Base-by-base conservation (phyloP, 805 yeast species). In the Suhomyces emberorum region DNA sequence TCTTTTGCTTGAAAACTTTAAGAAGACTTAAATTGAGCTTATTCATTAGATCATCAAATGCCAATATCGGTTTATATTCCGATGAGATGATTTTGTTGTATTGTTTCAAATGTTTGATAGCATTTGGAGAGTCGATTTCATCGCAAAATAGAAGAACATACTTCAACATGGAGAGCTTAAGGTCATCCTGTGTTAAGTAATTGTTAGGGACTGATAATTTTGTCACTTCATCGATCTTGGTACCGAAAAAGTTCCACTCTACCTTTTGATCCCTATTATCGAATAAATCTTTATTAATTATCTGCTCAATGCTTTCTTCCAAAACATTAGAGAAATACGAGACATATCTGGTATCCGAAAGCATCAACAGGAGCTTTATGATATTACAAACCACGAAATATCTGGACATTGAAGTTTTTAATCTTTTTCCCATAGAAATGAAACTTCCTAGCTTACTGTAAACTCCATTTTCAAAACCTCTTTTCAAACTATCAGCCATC, bases 381-480 rank as follows among this genome's bases (percentile, higher is more conserved):
- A 64, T 47, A 32, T 59, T 64, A 19, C 65, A 38, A 28, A 61
- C 41, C 10, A 63, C 51, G 15, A 67, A 48, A 50, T 67, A 66
- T 42, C 65, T 65, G 7, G 73, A 61, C 21, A 72, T 43, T 1
- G 95, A 85, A 33, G 65, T 56, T 2, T 58, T 48, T 30, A 87
- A 46, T 33, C 79, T 66, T 9, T 56, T 50, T 11, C 76, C 76
- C 44, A 89, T 79, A 15, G 77, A 77, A 14, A 83, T 49, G 56
- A 88, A 77, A 1, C 88, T 82, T 19, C 71, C 67, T 12, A 88
- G 50, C 52, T 88, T 88, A 41, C 81, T 79, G 55, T 73, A 85
- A 0, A 83, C 71, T 15, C 72, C 69, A 16, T 71, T 69, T 24
- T 79, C 74, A 46, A 83, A 77, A 0, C 85, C 83, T 15, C 67